Evolutionary conservation across 2,329 filamentous ascomycete genomes (phyloP), one percentile per base, ranked within the genome.

Genomic region (Cadophora luteo-olivacea): DNA sequence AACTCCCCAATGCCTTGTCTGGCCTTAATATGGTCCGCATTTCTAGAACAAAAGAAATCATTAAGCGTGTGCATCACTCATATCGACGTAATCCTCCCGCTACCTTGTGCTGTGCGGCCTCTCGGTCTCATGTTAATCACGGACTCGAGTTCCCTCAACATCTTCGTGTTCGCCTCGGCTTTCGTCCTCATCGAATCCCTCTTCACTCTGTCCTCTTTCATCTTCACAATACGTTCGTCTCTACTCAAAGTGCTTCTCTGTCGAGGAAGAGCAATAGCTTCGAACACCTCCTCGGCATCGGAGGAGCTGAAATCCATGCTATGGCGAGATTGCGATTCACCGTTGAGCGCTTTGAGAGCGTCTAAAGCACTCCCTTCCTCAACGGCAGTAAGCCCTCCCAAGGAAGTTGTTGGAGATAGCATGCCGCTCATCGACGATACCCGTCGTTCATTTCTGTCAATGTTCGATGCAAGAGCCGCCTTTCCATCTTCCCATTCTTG

Each of bases 81-180:
- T 77, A 78, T 73, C 72, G 77, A 78, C 72, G 77, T 78, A 41
- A 78, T 74, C 68, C 77, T 72, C 64, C 74, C 71, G 64, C 74
- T 71, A 12, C 68, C 69, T 11, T 68, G 65, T 58, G 72, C 72
- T 41, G 73, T 72, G 67, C 72, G 77, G 29, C 74, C 70, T 52
- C 72, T 79, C 22, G 84, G 83, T 68, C 85, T 79, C 73, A 87
- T 80, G 73, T 87, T 88, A 78, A 98, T 97, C 69, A 99, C 88
- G 72, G 92, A 95, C 82, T 97, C 93, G 68, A 99, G 84, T 81
- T 99, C 96, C 71, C 91, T 90, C 71, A 99, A 86, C 93, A 99
- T 97, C 74, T 91, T 93, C 54, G 90, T 92, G 71, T 89, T 97
- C 12, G 93, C 91, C 70, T 97, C 93, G 55, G 89, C 84, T 76